These are phyloP conservation scores for Panicum miliaceum DNA, from an alignment of 176 grass and related monocot genomes.

Conservation along the genomic window DNA sequence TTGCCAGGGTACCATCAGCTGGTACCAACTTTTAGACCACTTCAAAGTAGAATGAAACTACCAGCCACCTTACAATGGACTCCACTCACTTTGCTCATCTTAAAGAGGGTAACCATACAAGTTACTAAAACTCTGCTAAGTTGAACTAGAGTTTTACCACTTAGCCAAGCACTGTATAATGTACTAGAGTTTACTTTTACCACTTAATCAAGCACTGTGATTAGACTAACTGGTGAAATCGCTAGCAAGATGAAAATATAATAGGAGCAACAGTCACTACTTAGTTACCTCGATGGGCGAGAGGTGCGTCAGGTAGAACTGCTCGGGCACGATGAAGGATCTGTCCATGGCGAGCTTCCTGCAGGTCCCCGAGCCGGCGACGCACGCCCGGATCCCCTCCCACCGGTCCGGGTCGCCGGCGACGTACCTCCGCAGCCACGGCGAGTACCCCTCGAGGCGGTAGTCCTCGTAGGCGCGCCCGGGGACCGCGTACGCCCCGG, in stretches of 20 bases:
- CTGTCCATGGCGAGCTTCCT: constrained; percentile 53
- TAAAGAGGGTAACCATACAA: neutral
- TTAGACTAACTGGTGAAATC: neutral
- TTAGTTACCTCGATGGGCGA: constrained; percentile 71
- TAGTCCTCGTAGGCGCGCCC: constrained; percentile 76
- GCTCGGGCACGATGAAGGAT: constrained; percentile 63
- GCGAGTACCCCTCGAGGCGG: constrained; percentile 67
- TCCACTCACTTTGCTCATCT: neutral
- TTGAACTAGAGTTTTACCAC: neutral
- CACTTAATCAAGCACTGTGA: neutral
- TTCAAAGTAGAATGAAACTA: constrained; percentile 23
- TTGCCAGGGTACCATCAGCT: neutral
- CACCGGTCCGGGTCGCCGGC: constrained; percentile 43
- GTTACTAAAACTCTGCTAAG: too few species aligned
- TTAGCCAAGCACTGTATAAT: neutral
- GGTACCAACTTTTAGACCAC: neutral
- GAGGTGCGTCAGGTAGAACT: constrained; percentile 69
- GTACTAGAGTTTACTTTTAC: neutral
- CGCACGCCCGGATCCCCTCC: constrained; percentile 60
- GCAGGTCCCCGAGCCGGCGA: constrained; percentile 60
- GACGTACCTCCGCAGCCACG: constrained; percentile 65
- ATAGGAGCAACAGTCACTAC: neutral
- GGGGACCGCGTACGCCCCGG: constrained; percentile 46
- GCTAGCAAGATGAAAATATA: neutral
- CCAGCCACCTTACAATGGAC: neutral